Evolutionary conservation across 2,329 filamentous ascomycete genomes (phyloP), one percentile per base, ranked within the genome.

Genomic region (Aspergillus aculeatus): DNA sequence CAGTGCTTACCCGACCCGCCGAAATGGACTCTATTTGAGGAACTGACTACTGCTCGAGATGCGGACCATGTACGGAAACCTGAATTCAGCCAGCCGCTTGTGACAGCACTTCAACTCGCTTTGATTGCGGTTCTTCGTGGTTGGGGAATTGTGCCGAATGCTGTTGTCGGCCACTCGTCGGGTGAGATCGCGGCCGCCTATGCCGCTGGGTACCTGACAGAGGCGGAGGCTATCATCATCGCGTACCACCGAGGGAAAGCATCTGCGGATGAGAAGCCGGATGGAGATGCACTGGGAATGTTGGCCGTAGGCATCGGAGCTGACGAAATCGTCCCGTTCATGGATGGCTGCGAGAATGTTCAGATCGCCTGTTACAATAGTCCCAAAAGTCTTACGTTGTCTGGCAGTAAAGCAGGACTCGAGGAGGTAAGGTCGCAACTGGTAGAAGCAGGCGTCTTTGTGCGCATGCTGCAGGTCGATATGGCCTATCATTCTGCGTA

Each of bases 311-410:
- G 52, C 26, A 31, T 68, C 9, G 51, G 56, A 1, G 12, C 48
- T 4, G 50, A 62, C 3, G 55, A 62, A 4, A 54, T 63, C 2
- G 21, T 10, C 12, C 12, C 54, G 3, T 65, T 56, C 23, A 41
- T 68, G 3, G 23, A 47, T 10, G 56, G 19, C 1, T 21, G 21
- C 41, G 49, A 50, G 4, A 23, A 57, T 32, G 29, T 68, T 14
- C 49, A 52, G 4, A 61, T 76, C 3, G 78, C 75, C 0, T 78
- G 77, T 31, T 63, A 73, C 48, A 81, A 81, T 62, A 73, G 69
- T 3, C 72, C 72, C 0, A 59, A 61, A 2, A 78, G 72, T 50
- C 65, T 78, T 1, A 80, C 77, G 0, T 24, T 79, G 0, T 75
- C 75, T 2, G 76, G 76, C 0, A 31, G 7, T 16, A 26, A 19